Conservation (phyloP, 2,329 filamentous ascomycete genomes). For the Lanzia echinophila region DNA sequence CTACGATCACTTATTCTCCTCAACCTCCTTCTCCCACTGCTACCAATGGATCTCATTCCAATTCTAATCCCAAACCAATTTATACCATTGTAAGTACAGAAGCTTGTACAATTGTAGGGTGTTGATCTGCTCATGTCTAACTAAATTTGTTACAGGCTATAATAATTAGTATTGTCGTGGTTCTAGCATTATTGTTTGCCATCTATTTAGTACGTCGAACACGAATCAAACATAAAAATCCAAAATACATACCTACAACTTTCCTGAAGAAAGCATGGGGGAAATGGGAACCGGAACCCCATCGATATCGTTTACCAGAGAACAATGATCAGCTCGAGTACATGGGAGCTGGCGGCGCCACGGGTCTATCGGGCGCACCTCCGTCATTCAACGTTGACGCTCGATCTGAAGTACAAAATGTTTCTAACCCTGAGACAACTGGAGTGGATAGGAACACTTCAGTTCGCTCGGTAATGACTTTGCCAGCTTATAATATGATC, state of each 20-base stretch:
- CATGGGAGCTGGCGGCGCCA: slow-evolving; percentile 25
- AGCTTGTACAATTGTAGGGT: not conserved
- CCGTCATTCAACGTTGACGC: slow-evolving; percentile 13
- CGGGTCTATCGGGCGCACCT: slow-evolving; percentile 7
- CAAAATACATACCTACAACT: slow-evolving; percentile 44
- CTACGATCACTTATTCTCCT: not conserved
- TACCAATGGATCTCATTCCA: not conserved
- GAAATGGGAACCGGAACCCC: slow-evolving; percentile 37
- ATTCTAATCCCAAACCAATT: not conserved
- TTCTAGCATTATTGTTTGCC: slow-evolving; percentile 18
- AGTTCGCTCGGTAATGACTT: slow-evolving; percentile 86
- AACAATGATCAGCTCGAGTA: slow-evolving; percentile 35
- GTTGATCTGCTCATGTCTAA: not conserved
- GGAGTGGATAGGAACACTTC: slow-evolving; percentile 76
- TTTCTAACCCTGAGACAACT: not conserved
- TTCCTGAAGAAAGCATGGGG: slow-evolving; percentile 46
- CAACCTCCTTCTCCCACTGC: not conserved
- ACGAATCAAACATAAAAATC: slow-evolving; percentile 38
- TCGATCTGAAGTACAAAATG: slow-evolving; percentile 2
- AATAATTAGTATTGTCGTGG: slow-evolving; percentile 10
- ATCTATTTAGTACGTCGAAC: slow-evolving; percentile 32
- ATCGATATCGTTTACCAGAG: slow-evolving; percentile 19
- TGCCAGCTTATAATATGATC: slow-evolving; percentile 74
- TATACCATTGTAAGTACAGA: slow-evolving; percentile 8
- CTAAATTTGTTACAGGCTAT: slow-evolving; percentile 9